phyloP scores from a whole-genome alignment of 2,329 filamentous ascomycete genomes.

The Onygenales sp. region DNA sequence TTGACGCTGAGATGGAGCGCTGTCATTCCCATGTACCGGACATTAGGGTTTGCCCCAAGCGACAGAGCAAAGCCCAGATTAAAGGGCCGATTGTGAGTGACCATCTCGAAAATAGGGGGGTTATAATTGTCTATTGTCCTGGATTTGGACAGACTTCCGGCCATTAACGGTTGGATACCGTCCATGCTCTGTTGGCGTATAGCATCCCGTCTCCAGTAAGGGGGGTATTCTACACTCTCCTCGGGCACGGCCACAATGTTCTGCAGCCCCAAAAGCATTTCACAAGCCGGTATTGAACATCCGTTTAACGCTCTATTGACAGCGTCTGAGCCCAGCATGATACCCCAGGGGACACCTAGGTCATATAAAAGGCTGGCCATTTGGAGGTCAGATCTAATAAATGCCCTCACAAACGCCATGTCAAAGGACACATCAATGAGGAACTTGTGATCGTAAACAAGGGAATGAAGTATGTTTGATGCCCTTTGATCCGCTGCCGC shows the following conservation, averaged over 20 bases:
- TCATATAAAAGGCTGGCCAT: not conserved
- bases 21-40: not conserved
- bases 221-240: not conserved
- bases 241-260: not conserved
- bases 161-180: not conserved
- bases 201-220: not conserved
- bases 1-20: slow-evolving; percentile 1
- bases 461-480: not conserved
- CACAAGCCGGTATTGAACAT: not conserved
- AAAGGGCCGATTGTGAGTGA: not conserved
- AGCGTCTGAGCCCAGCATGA: not conserved
- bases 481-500: not conserved
- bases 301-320: not conserved
- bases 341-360: not conserved
- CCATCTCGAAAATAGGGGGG: not conserved
- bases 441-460: not conserved
- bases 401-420: not conserved
- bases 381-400: not conserved
- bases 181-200: not conserved
- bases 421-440: not conserved
- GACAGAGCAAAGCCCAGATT: not conserved
- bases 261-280: not conserved
- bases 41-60: not conserved
- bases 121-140: not conserved
- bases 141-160: not conserved